These are phyloP conservation scores for Citrus hindsii DNA, from an alignment of 345 rosid species.

Conservation along the genomic window DNA sequence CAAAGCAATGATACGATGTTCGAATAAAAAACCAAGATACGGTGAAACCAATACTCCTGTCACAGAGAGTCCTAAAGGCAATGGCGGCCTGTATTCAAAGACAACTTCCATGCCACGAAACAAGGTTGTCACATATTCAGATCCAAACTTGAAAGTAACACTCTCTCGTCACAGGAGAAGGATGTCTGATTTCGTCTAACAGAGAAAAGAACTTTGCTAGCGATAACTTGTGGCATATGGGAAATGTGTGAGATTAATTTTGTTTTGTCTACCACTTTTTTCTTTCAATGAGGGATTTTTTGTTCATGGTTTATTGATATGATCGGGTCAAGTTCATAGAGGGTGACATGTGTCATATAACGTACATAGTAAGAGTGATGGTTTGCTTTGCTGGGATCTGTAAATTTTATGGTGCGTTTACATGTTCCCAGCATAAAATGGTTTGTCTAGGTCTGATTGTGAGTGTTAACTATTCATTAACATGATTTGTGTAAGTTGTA, in stretches of 20 bases:
- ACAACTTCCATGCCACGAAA: conserved; percentile 31
- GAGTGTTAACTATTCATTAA: conserved; percentile 26
- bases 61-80: conserved; percentile 41
- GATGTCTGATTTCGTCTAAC: conserved; percentile 68
- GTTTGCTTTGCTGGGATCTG: conserved; percentile 25
- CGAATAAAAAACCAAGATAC: conserved; percentile 41
- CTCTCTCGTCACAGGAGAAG: conserved; percentile 60
- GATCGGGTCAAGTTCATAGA: background rate
- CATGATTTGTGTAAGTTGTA: conserved; percentile 5
- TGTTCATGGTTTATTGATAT: background rate
- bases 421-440: conserved; percentile 15
- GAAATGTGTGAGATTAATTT: background rate
- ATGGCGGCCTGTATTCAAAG: conserved; percentile 27
- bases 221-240: background rate
- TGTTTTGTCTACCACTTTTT: background rate
- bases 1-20: conserved; percentile 39
- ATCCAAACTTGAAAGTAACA: conserved; percentile 55
- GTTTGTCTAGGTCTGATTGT: conserved; percentile 10
- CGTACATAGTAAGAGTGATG: background rate
- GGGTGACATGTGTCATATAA: background rate
- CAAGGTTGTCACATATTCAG: conserved; percentile 68
- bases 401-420: conserved; percentile 3
- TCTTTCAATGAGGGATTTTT: background rate
- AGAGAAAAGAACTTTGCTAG: background rate
- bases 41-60: conserved; percentile 26